Conservation (phyloP, 1,284 basidiomycete genomes). For the Ustilago nuda region DNA sequence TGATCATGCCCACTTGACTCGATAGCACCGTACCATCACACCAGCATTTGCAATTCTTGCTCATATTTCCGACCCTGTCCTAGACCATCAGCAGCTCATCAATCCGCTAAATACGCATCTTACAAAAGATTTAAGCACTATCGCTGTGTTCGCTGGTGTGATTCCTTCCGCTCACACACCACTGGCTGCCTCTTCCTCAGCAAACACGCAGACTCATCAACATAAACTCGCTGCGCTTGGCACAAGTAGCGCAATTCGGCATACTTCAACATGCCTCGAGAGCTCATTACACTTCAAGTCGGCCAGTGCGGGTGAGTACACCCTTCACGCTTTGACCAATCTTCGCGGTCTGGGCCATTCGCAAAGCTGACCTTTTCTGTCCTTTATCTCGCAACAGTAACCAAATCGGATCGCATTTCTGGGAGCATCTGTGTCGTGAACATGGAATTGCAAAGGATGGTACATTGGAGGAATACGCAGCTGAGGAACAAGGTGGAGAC, state of each 20-base stretch:
- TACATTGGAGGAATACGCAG: constrained; percentile 66
- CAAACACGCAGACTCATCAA: not conserved
- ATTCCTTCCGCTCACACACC: not conserved
- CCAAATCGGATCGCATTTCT: constrained; percentile 69
- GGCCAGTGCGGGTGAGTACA: constrained; percentile 64
- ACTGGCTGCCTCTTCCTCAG: not conserved
- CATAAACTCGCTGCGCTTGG: too few relatives aligned
- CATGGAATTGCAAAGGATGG: constrained; percentile 68
- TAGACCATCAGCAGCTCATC: not conserved
- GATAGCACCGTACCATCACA: constrained; percentile 1
- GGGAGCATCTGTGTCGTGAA: constrained; percentile 68
- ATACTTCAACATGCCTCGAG: constrained; percentile 57
- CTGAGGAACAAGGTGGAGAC: constrained; percentile 73
- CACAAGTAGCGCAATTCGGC: not conserved
- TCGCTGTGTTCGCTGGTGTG: not conserved
- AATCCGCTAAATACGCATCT: not conserved
- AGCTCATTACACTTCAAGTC: constrained; percentile 68
- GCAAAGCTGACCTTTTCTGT: constrained; percentile 8
- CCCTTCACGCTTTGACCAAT: not conserved
- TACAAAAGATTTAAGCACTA: not conserved
- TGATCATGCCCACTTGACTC: not conserved
- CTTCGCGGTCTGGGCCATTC: not conserved
- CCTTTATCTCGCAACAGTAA: constrained; percentile 34
- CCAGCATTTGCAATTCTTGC: constrained; percentile 9
- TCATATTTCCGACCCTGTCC: not conserved